Evolutionary conservation across 805 yeast species (phyloP).

Genomic region (Ogataea philodendri): DNA sequence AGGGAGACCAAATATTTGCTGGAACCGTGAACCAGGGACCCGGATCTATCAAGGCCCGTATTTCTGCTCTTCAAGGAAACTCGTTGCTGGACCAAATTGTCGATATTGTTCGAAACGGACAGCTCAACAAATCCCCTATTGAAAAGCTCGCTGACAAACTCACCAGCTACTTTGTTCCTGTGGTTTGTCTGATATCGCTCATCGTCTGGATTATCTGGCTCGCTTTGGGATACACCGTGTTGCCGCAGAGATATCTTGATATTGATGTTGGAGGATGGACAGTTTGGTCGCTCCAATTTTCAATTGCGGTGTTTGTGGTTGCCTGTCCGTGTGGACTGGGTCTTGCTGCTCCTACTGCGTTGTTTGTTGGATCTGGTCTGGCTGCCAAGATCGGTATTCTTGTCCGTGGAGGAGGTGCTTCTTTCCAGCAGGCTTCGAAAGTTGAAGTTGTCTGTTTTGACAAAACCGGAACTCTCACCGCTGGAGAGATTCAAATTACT

Average conservation of each 20-base stretch:
- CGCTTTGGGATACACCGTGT: slow-evolving; percentile 49
- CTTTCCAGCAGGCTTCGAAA: slow-evolving; percentile 72
- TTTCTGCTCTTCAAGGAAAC: slow-evolving; percentile 57
- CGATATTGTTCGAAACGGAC: slow-evolving; percentile 69
- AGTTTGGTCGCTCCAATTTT: slow-evolving; percentile 74
- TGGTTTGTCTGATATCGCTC: slow-evolving; percentile 58
- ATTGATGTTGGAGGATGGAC: slow-evolving; percentile 72
- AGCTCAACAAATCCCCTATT: slow-evolving; percentile 67
- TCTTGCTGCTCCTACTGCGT: slow-evolving; percentile 80
- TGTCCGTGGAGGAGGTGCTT: slow-evolving; percentile 79
- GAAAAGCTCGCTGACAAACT: slow-evolving; percentile 66
- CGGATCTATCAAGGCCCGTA: slow-evolving; percentile 50
- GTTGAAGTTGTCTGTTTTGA: slow-evolving; percentile 69
- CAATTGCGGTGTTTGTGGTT: slow-evolving; percentile 75
- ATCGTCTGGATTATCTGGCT: slow-evolving; percentile 71
- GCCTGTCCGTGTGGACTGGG: slow-evolving; percentile 90
- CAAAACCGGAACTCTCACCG: slow-evolving; percentile 75
- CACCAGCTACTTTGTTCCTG: slow-evolving; percentile 73
- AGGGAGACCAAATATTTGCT: slow-evolving; percentile 68
- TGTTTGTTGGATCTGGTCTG: slow-evolving; percentile 74
- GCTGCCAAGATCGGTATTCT: slow-evolving; percentile 76
- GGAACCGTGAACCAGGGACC: slow-evolving; percentile 70
- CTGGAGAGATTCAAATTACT: slow-evolving; percentile 56
- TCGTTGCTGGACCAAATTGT: slow-evolving; percentile 71
- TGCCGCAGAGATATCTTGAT: slow-evolving; percentile 58